phyloP scores from a whole-genome alignment of 2,329 filamentous ascomycete species.

The Verticillium tricorpus region DNA sequence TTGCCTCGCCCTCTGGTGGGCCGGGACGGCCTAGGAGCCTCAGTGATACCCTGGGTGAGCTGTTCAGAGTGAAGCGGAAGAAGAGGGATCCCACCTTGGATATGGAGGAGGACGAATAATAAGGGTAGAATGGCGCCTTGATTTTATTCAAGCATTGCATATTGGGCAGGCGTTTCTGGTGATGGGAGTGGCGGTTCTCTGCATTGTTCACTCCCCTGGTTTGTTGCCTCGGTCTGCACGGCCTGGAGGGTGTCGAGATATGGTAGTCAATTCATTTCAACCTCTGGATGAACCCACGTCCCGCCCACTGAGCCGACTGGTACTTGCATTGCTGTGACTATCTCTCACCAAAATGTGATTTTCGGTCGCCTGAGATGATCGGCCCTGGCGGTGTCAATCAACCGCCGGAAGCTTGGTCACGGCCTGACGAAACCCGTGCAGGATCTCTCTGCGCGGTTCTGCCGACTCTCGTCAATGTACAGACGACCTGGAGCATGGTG shows the following conservation, averaged over 20 bases:
- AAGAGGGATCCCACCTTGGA: conserved; percentile 18
- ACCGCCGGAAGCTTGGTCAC: no score
- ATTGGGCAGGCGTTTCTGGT: conserved; percentile 9
- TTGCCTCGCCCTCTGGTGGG: conserved; percentile 3
- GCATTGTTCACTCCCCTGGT: neutral
- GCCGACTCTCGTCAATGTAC: no score
- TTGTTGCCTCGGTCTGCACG: neutral
- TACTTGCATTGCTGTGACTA: no score
- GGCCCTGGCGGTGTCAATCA: no score
- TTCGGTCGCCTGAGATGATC: no score
- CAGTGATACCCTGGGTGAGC: conserved; percentile 35
- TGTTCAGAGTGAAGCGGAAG: conserved; percentile 31
- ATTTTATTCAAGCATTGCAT: conserved; percentile 10
- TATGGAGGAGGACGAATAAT: conserved; percentile 8
- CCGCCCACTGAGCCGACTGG: neutral
- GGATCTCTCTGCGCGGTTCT: no score
- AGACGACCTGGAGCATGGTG: no score
- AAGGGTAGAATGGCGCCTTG: neutral
- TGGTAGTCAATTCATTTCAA: neutral
- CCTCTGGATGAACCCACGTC: neutral
- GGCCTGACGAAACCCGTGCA: no score
- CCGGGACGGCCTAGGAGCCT: conserved; percentile 32
- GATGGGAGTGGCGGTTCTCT: conserved; percentile 2
- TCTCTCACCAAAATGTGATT: no score
- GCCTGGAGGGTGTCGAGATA: neutral